A percentile compares a stretch with the other conserved stretches of the same genome.
phyloP scores from a whole-genome alignment of 2,329 filamentous ascomycete genomes.

The Monosporascus sp. region DNA sequence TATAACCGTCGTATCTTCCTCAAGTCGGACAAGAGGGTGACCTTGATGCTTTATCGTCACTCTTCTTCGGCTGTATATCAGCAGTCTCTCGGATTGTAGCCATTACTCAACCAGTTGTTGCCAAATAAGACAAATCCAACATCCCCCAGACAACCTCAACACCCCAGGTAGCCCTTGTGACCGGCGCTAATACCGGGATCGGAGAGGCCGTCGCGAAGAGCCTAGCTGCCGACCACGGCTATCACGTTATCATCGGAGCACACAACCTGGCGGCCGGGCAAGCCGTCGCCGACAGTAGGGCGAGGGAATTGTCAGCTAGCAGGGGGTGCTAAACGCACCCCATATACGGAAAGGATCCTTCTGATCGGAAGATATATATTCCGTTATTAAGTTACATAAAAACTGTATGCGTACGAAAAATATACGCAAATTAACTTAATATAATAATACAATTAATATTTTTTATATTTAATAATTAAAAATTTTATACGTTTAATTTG shows the following conservation, averaged over 20 bases:
- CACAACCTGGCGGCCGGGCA: slow-evolving; percentile 1
- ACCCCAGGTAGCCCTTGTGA: slow-evolving; percentile 5
- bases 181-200: slow-evolving; percentile 6
- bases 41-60: not conserved
- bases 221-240: slow-evolving; percentile 5
- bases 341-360: too few species aligned
- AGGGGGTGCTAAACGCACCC: too few species aligned
- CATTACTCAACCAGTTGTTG: not conserved
- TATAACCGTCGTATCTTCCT: not conserved
- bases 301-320: too few species aligned
- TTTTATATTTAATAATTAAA: too few species aligned
- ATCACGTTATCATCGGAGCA: slow-evolving; percentile 7
- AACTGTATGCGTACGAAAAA: too few species aligned
- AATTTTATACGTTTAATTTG: too few species aligned
- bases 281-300: not conserved
- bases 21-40: not conserved
- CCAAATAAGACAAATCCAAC: not conserved
- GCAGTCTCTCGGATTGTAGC: not conserved
- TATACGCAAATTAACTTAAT: too few species aligned
- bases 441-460: too few species aligned
- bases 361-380: too few species aligned
- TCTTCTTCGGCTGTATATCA: not conserved
- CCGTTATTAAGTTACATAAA: too few species aligned
- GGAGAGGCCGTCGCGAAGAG: slow-evolving; percentile 3
- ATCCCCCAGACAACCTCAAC: not conserved